Base-by-base conservation (phyloP, 106 monocot species). In the Platanthera guangdongensis region DNA sequence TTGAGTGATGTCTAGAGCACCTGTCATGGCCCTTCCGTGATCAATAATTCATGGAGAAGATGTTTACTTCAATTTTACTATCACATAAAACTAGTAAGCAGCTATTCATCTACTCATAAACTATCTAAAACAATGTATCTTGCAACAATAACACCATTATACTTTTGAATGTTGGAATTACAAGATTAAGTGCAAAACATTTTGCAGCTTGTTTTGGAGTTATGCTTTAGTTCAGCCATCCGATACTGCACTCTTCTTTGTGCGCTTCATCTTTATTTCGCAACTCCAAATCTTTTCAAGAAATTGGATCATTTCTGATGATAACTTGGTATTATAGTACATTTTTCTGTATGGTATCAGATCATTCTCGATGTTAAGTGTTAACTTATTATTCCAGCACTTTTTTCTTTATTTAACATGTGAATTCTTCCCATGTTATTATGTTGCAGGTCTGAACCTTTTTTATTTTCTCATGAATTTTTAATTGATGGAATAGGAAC, bases 401-500 rank as follows among this genome's bases (percentile, higher is more conserved):
- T 16, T 70, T 70, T 70, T 70, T 13, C 7, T 70, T 4, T 70
- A 47, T n/a, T 48, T 16, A 2, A 70, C 16, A 47, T 47, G 16
- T 25, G 32, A 9, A 65, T 7, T 70, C 12, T 70, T 48, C 70
- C 8, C 16, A 16, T 70, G 45, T 7, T 72, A n/a, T 72, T 51
- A 72, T 51, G 11, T 72, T 72, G 72, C 49, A 72, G 21, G 2
- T 21, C 15, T 51, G n/a, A 68, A 52, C 14, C 75, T 57, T 52
- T 32, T 39, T 51, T 64, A 46, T 50, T 11, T 57, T 59, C 53
- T 65, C 2, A 3, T 72, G 22, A 64, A 55, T 75, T 47, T 32
- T 19, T 10, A 60, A 49, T 81, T 77, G 8, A 3, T 79, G 15
- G 74, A 32, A 39, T 74, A 99, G 97, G 85, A 94, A 99, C 72